Base-by-base conservation (phyloP, 2,329 filamentous ascomycete genomes). In the Didymella segeticola region DNA sequence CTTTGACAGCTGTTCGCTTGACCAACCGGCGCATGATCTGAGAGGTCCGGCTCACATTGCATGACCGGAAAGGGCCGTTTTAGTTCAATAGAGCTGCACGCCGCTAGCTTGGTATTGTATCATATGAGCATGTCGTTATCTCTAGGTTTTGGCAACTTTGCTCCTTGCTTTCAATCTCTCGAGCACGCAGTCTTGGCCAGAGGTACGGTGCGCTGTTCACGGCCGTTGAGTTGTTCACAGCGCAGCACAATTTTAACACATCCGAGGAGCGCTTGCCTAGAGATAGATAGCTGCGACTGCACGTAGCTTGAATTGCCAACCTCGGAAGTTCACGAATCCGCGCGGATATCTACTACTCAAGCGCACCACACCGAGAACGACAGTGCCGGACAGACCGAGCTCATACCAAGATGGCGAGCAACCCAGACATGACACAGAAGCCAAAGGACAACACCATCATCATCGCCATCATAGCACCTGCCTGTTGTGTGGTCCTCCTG, bases 391-490 rank as follows among this genome's bases (percentile, higher is more conserved):
- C 6, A 22, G 9, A 5, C 7, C n/a, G 12, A 29, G 23, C 27
- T 6, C 27, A 11, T 15, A 5, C 29, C 33, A 41, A 31, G 6
- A 54, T 54, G 51, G 20, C 51, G 22, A 41, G 26, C n/a, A n/a
- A 41, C 17, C 20, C 45, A 19, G 39, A 45, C 12, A 31, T 41
- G 4, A 26, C 33, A 30, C 34, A 31, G 12, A 45, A 34, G 9
- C 34, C 51, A 5, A 49, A 49, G 4, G 34, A 62, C 19, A 61
- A 57, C 41, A 66, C 58, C 17, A 56, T 68, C 10, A 54, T 69
- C 8, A 55, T 75, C 34, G 68, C 65, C 0, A 69, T 74, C 30
- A 61, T 74, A 15, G 58, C 74, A 19, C 71, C 72, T 17, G 62
- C 61, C 1, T 55, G 73, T 15, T 66, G 72, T 46, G 64, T 71